These are phyloP conservation scores for Rosa persica DNA, from an alignment of 306 rosid species.

Conservation along the genomic window DNA sequence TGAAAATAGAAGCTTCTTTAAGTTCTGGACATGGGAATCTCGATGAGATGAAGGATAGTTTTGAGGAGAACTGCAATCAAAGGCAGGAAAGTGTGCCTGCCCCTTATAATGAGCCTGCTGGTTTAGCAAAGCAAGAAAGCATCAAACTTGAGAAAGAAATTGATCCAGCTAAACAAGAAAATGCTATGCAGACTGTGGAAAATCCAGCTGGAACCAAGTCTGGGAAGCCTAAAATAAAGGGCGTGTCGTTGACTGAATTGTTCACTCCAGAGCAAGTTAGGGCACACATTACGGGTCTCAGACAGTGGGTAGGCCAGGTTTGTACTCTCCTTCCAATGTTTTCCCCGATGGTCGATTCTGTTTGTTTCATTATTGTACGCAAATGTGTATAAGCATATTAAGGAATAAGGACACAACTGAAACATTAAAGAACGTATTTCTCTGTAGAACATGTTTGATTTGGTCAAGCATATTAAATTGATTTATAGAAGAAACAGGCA, in stretches of 20 bases:
- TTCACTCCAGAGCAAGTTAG: constrained; percentile 95
- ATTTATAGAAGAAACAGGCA: constrained; percentile 1
- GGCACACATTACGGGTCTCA: constrained; percentile 79
- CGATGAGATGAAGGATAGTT: constrained; percentile 50
- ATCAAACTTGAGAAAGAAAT: constrained; percentile 65
- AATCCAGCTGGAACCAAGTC: constrained; percentile 72
- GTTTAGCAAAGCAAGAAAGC: constrained; percentile 55
- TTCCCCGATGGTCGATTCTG: neutral
- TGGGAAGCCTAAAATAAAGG: constrained; percentile 95
- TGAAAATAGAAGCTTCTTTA: constrained; percentile 55
- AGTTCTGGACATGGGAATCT: constrained; percentile 42
- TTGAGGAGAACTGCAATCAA: constrained; percentile 40
- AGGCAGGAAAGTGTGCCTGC: constrained; percentile 45
- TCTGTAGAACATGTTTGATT: neutral
- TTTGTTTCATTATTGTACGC: neutral
- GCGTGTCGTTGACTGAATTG: constrained; percentile 85
- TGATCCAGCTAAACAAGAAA: constrained; percentile 63
- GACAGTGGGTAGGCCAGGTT: constrained; percentile 99
- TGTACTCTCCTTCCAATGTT: constrained; percentile 14
- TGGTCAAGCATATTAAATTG: neutral
- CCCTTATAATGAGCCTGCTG: constrained; percentile 46
- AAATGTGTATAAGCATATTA: neutral
- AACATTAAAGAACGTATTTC: neutral
- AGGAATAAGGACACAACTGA: neutral
- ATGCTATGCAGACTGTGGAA: constrained; percentile 49